Evolutionary conservation across 1,284 basidiomycete genomes (phyloP).

Genomic region (Paramarasmius palmivorus): DNA sequence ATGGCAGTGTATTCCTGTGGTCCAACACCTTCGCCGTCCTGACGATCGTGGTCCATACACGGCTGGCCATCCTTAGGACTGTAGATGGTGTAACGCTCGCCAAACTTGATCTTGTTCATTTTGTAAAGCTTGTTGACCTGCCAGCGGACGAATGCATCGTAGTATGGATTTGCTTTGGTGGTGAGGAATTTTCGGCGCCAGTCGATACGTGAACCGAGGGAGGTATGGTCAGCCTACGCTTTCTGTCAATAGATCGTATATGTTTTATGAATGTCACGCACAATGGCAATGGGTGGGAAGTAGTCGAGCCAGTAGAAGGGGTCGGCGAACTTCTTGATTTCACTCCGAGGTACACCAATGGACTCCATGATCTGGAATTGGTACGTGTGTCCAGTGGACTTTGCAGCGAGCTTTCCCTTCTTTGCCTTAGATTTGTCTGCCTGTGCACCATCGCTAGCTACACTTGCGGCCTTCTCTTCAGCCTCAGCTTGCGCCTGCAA

Average conservation of each 20-base stretch:
- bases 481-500: constrained; percentile 41
- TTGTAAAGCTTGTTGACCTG: constrained; percentile 93
- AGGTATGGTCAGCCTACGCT: constrained; percentile 74
- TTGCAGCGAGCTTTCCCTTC: constrained; percentile 95
- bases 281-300: constrained; percentile 95
- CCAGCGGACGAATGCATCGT: constrained; percentile 97
- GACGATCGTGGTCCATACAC: constrained; percentile 99
- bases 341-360: constrained; percentile 82
- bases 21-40: constrained; percentile 92
- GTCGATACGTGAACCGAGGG: constrained; percentile 93
- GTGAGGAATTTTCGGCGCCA: constrained; percentile 97
- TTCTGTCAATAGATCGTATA: not conserved
- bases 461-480: constrained; percentile 46
- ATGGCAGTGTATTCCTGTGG: constrained; percentile 97
- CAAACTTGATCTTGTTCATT: constrained; percentile 93
- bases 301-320: constrained; percentile 90
- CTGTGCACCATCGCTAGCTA: constrained; percentile 36
- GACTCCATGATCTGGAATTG: constrained; percentile 99
- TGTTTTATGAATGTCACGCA: constrained; percentile 34
- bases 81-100: constrained; percentile 98
- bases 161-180: constrained; percentile 96
- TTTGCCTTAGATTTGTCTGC: constrained; percentile 80
- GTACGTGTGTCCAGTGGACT: constrained; percentile 92
- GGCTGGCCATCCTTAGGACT: constrained; percentile 99
- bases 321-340: constrained; percentile 97